Conservation (phyloP, 2,329 filamentous ascomycete species). For the Chrysoporthe puriensis region DNA sequence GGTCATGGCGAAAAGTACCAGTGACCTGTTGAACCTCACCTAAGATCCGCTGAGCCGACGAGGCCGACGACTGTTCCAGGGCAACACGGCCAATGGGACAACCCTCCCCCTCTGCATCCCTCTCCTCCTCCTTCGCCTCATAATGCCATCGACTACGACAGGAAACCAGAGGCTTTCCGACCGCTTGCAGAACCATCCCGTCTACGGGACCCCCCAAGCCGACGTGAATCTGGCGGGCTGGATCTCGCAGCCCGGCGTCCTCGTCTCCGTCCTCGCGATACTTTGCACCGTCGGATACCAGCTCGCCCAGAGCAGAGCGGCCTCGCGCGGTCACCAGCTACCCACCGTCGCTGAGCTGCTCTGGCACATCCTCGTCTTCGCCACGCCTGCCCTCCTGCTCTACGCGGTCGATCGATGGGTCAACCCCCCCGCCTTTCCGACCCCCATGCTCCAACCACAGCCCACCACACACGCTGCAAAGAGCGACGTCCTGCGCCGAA, state of each 20-base stretch:
- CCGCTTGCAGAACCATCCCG: conserved; percentile 13
- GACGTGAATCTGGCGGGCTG: conserved; percentile 38
- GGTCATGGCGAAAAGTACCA: conserved; percentile 11
- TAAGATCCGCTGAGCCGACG: neutral
- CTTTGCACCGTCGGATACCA: conserved; percentile 42
- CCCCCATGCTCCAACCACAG: conserved; percentile 42
- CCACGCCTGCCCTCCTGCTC: conserved; percentile 60
- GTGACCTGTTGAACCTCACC: neutral
- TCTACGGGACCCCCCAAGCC: conserved; percentile 32
- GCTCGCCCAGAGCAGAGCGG: conserved; percentile 34
- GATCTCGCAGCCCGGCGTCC: conserved; percentile 40
- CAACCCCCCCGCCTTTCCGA: conserved; percentile 49
- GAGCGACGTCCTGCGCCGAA: conserved; percentile 64
- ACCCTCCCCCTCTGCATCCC: conserved; percentile 9
- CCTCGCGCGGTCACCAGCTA: conserved; percentile 31
- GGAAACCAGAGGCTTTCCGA: conserved; percentile 21
- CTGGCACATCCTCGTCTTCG: conserved; percentile 64
- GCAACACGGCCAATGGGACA: conserved; percentile 20
- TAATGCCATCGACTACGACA: conserved; percentile 25
- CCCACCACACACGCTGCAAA: conserved; percentile 59
- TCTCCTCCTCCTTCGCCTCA: conserved; percentile 21
- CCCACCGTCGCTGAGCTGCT: conserved; percentile 49
- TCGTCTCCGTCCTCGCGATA: conserved; percentile 42
- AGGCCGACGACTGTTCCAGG: neutral
- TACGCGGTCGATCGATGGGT: conserved; percentile 61